Percentiles rank a stretch among this genome's conserved stretches.
Evolutionary conservation across 257 asterid species (phyloP).

Genomic region (Capsicum rhomboideum): DNA sequence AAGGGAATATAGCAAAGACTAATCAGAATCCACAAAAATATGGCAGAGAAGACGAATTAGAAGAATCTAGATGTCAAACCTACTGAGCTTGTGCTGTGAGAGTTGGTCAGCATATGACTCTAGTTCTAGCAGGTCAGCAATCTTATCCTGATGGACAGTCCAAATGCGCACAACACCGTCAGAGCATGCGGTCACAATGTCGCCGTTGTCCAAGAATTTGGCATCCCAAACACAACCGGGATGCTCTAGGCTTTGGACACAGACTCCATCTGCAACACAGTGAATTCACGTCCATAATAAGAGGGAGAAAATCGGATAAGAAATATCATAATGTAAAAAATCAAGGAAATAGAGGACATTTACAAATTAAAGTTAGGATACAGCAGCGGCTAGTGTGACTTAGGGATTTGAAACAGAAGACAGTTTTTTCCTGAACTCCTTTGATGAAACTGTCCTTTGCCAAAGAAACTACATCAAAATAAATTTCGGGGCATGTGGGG

Average conservation of each 20-base stretch:
- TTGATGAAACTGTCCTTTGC: not conserved
- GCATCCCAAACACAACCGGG: conserved; percentile 99
- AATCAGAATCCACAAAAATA: not conserved
- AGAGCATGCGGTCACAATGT: conserved; percentile 94
- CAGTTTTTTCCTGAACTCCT: not conserved
- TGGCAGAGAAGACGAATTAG: not conserved
- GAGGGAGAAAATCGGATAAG: conserved; percentile 1
- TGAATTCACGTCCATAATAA: conserved; percentile 6
- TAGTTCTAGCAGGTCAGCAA: conserved; percentile 63
- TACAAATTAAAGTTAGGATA: not conserved
- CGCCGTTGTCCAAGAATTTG: conserved; percentile 84
- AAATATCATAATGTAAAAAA: not conserved
- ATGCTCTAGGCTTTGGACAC: conserved; percentile 92
- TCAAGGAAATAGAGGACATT: not conserved
- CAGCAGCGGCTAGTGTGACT: not conserved
- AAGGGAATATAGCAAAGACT: not conserved
- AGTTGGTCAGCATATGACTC: conserved; percentile 55
- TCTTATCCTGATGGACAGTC: conserved; percentile 61
- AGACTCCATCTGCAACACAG: conserved; percentile 75
- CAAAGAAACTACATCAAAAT: not conserved
- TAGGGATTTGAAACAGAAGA: not conserved
- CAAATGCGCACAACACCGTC: conserved; percentile 92
- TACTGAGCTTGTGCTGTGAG: conserved; percentile 78
- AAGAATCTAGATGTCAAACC: conserved; percentile 37
- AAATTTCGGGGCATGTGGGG: not conserved